phyloP scores from a whole-genome alignment of 2,329 filamentous ascomycete species.

The Sporothrix variecibatus region DNA sequence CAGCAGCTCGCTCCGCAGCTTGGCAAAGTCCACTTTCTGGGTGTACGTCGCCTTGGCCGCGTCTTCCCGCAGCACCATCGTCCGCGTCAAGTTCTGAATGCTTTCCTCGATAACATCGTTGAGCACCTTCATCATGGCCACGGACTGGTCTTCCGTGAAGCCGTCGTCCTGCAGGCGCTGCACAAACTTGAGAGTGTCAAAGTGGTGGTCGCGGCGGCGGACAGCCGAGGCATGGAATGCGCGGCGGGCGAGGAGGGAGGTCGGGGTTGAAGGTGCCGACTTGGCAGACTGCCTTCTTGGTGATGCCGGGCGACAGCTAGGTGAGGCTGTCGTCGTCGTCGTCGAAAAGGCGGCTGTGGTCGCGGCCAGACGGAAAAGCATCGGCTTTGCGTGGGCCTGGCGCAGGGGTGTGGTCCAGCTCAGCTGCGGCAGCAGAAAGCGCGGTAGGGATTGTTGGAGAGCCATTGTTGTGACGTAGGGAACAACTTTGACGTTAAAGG shows the following conservation, averaged over 20 bases:
- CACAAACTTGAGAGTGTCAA: conserved; percentile 97
- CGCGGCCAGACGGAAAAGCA: conserved; percentile 25
- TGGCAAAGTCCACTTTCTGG: conserved; percentile 97
- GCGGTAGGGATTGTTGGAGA: conserved; percentile 48
- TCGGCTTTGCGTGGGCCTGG: conserved; percentile 6
- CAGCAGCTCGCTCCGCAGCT: conserved; percentile 90
- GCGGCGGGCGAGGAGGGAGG: background rate
- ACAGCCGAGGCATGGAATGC: conserved; percentile 68
- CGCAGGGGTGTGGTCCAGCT: conserved; percentile 50
- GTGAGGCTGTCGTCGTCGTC: background rate
- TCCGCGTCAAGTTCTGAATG: conserved; percentile 95
- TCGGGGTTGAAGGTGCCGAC: background rate
- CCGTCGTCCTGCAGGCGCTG: conserved; percentile 86
- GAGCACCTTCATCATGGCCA: conserved; percentile 97
- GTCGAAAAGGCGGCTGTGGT: background rate
- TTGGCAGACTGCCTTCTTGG: background rate
- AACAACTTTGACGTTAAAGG: no score
- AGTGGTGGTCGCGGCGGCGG: conserved; percentile 79
- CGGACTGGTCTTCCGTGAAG: conserved; percentile 92
- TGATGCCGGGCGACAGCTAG: background rate
- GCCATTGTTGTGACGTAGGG: conserved; percentile 30
- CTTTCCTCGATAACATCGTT: conserved; percentile 97
- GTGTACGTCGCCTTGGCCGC: conserved; percentile 77
- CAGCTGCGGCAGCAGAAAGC: conserved; percentile 57
- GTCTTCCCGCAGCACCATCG: conserved; percentile 97